Base-by-base conservation (phyloP, 1,284 basidiomycete species). In the Tranzscheliella williamsii region DNA sequence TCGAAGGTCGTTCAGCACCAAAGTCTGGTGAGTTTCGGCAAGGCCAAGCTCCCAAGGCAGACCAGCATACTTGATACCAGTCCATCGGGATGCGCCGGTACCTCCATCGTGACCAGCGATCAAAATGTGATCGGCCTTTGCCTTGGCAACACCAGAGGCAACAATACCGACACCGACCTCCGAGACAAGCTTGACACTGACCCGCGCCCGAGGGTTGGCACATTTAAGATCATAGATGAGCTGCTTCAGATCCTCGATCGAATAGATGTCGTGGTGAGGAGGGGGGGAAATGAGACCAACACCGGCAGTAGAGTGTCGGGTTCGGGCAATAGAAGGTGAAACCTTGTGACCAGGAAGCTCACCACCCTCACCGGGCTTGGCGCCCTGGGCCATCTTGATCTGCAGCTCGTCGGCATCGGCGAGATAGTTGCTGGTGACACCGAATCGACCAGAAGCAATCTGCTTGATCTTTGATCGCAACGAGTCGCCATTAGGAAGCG, bases 301-400 rank as follows among this genome's bases (percentile, higher is more conserved):
- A 42, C 72, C 72, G 30, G 72, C 60, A 35, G 72, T 73, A 36
- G 66, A 67, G 61, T 74, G 70, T 54, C 70, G 72, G 22, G 72
- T 74, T 30, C 70, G 66, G 35, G 72, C 70, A 38, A 74, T 74
- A 29, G 72, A 74, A 32, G 66, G 57, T 40, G 72, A 74, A 24
- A 74, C 72, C 62, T 74, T 73, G 70, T 74, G 70, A 31, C 72
- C 72, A 11, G 72, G 72, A 39, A 74, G 54, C 61, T 74, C 72
- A 50, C 72, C 72, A 50, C 72, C 72, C 58, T 74, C 72, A 58
- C 70, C 72, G 15, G 72, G 72, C 70, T 74, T 73, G 50, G 72
- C 72, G 44, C 72, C 72, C 47, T 74, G 72, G 7, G 72, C 72
- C 60, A 74, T 71, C 70, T 73, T 74, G 66, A 74, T 74, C 62